These are phyloP conservation scores for Apiosordaria backusii DNA, from an alignment of 495 filamentous ascomycete genomes.

Conservation along the genomic window DNA sequence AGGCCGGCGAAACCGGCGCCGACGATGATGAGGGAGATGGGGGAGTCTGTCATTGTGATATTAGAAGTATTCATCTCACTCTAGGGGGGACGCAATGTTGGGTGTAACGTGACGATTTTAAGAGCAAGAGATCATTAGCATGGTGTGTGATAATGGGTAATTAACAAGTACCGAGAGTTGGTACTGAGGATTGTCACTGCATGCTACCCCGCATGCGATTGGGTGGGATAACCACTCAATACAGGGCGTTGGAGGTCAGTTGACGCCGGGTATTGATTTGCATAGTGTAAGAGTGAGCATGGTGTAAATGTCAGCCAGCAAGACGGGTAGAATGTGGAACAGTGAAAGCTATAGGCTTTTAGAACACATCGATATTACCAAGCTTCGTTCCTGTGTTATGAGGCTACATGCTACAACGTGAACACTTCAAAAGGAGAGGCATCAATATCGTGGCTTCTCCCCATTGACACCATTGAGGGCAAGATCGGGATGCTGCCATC, in stretches of 20 bases:
- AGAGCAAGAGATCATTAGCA: neutral
- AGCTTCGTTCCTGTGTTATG: neutral
- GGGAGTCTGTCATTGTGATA: neutral
- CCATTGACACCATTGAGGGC: too few relatives aligned
- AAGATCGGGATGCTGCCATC: too few relatives aligned
- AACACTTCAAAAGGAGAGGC: too few relatives aligned
- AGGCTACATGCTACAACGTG: too few relatives aligned
- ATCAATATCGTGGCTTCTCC: too few relatives aligned
- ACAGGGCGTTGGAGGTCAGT: neutral
- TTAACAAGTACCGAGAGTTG: slow-evolving; percentile 1
- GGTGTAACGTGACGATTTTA: neutral
- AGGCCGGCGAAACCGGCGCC: slow-evolving; percentile 60
- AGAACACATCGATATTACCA: neutral
- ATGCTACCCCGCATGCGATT: neutral
- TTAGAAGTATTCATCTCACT: neutral
- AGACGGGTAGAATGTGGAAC: too few relatives aligned
- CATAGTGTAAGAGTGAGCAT: neutral
- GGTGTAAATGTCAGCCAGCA: neutral
- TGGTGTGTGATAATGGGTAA: neutral
- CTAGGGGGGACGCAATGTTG: neutral
- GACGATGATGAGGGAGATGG: slow-evolving; percentile 47
- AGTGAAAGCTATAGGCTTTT: neutral
- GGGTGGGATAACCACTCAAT: neutral
- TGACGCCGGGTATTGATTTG: neutral
- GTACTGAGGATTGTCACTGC: neutral